Evolutionary conservation across 164 flowering plant genomes (phyloP).

Genomic region (Buxus sempervirens): DNA sequence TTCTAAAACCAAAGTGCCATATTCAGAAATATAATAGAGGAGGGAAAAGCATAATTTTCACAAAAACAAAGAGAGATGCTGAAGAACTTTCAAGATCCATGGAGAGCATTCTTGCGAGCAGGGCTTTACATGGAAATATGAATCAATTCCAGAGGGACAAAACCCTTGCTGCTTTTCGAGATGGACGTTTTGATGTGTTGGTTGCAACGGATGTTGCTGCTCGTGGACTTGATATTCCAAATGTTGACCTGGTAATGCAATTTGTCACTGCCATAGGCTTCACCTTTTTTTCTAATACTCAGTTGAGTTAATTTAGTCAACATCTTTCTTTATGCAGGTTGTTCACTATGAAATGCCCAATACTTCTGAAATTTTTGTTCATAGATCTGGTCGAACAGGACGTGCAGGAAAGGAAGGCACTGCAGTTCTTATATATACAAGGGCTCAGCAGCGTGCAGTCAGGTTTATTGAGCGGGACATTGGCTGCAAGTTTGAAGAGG

Average conservation of each 20-base stretch:
- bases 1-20: neutral
- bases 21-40: constrained; percentile 32
- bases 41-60: constrained; percentile 41
- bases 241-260: constrained; percentile 41
- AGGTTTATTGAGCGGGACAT: constrained; percentile 32
- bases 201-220: constrained; percentile 51
- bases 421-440: constrained; percentile 35
- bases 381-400: constrained; percentile 46
- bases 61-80: constrained; percentile 41
- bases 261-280: neutral
- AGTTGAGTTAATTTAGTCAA: neutral
- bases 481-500: constrained; percentile 35
- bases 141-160: constrained; percentile 36
- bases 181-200: constrained; percentile 32
- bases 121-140: constrained; percentile 42
- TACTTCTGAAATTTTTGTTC: constrained; percentile 39
- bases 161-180: constrained; percentile 38
- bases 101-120: constrained; percentile 26
- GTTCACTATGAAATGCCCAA: constrained; percentile 41
- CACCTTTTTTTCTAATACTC: too few species aligned
- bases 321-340: constrained; percentile 23
- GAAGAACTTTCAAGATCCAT: constrained; percentile 33
- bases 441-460: constrained; percentile 31
- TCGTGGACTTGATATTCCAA: constrained; percentile 47
- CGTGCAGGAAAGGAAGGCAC: constrained; percentile 48